phyloP scores from a whole-genome alignment of 2,329 filamentous ascomycete species.

The Cadophora sp. region DNA sequence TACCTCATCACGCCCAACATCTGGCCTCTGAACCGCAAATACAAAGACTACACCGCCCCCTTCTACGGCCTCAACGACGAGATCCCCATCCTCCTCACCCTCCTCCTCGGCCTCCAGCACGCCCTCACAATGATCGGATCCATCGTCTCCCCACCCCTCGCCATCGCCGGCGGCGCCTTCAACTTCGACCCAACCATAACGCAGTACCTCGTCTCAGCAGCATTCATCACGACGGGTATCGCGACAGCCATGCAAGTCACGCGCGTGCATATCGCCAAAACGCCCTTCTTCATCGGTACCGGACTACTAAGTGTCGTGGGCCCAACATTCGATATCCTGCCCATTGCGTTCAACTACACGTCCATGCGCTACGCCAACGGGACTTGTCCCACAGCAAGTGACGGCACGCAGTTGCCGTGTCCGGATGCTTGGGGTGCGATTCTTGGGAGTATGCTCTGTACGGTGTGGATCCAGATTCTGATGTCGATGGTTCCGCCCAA shows the following conservation, averaged over 20 bases:
- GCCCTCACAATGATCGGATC: slow-evolving; percentile 70
- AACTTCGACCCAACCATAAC: slow-evolving; percentile 60
- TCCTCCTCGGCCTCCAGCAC: slow-evolving; percentile 74
- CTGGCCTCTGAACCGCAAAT: slow-evolving; percentile 66
- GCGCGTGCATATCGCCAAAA: slow-evolving; percentile 66
- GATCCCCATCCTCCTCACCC: slow-evolving; percentile 70
- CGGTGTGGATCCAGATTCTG: slow-evolving; percentile 62
- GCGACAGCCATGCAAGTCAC: slow-evolving; percentile 71
- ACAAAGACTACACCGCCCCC: slow-evolving; percentile 57
- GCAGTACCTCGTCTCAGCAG: slow-evolving; percentile 72
- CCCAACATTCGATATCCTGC: slow-evolving; percentile 71
- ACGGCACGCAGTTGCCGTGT: slow-evolving; percentile 65
- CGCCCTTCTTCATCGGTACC: slow-evolving; percentile 69
- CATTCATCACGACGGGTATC: slow-evolving; percentile 71
- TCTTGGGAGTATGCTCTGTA: slow-evolving; percentile 59
- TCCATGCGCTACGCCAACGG: slow-evolving; percentile 69
- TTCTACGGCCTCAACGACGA: slow-evolving; percentile 74
- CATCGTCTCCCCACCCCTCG: slow-evolving; percentile 64
- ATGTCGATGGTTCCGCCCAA: slow-evolving; percentile 69
- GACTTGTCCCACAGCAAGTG: slow-evolving; percentile 62
- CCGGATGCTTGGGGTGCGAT: slow-evolving; percentile 71
- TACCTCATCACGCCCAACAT: slow-evolving; percentile 54
- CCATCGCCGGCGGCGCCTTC: slow-evolving; percentile 63
- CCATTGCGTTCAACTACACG: slow-evolving; percentile 67
- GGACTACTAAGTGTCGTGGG: slow-evolving; percentile 73